Percentiles rank a stretch among this genome's conserved stretches.
These are phyloP conservation scores for Lolium rigidum DNA, from an alignment of 176 grass and related monocot genomes.

Conservation along the genomic window DNA sequence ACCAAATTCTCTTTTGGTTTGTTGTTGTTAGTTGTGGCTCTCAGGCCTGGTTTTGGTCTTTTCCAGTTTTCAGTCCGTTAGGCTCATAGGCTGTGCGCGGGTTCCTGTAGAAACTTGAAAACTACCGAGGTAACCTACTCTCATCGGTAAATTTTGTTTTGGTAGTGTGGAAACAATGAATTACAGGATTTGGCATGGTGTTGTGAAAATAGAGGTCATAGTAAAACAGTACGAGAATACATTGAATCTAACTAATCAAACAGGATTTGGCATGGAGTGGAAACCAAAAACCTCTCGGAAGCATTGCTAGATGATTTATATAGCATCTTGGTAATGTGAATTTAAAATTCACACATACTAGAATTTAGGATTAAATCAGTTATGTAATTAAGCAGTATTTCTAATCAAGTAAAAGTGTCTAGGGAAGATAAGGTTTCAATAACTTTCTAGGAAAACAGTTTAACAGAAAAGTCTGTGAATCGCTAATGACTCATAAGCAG, in stretches of 20 bases:
- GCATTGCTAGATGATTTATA: not conserved
- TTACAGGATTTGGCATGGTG: conserved; percentile 18
- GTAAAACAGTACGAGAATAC: not conserved
- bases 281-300: not conserved
- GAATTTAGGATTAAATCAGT: not conserved
- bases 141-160: not conserved
- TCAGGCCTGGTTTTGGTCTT: not conserved
- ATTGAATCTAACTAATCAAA: not conserved
- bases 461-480: not conserved
- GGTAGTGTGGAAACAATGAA: not conserved
- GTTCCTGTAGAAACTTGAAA: not conserved
- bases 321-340: not conserved
- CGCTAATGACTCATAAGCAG: not conserved
- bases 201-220: not conserved
- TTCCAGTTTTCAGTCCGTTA: not conserved
- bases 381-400: not conserved
- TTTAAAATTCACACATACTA: conserved; percentile 26
- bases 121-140: not conserved
- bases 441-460: not conserved
- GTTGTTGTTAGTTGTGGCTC: not conserved
- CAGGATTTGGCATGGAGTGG: not conserved
- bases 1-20: not conserved
- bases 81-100: not conserved
- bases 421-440: not conserved
- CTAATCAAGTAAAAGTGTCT: conserved; percentile 15